These are phyloP conservation scores for Endocarpon pusillum DNA, from an alignment of 495 filamentous ascomycete genomes.

Conservation along the genomic window DNA sequence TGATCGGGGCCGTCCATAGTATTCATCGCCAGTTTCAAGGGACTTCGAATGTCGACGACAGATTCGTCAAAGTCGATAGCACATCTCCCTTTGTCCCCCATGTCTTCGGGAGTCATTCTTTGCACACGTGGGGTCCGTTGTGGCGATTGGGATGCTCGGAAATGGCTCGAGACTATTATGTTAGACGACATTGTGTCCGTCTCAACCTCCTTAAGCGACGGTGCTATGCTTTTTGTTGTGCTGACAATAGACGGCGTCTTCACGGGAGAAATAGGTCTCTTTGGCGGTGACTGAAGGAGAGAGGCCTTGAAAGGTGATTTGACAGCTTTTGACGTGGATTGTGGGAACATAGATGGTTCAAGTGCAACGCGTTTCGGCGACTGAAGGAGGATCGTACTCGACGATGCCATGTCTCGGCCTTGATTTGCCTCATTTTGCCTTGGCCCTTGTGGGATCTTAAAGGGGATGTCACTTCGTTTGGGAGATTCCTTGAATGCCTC, in stretches of 20 bases:
- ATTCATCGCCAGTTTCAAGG: background rate
- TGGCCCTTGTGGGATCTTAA: constrained; percentile 4
- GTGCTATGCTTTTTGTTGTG: background rate
- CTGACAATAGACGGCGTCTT: constrained; percentile 11
- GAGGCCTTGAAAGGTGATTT: constrained; percentile 21
- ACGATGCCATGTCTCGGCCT: constrained; percentile 13
- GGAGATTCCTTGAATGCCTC: constrained; percentile 22
- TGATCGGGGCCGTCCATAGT: too few relatives aligned
- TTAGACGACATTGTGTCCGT: constrained; percentile 13
- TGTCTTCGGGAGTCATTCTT: background rate
- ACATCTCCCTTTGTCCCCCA: background rate
- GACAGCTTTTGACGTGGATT: constrained; percentile 15
- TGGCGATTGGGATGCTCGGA: too few relatives aligned
- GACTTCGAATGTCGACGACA: constrained; percentile 1
- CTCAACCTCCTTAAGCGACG: constrained; percentile 7
- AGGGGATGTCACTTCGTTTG: constrained; percentile 10
- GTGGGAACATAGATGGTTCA: constrained; percentile 16
- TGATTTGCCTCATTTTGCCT: constrained; percentile 12
- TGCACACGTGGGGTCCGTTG: background rate
- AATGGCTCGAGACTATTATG: too few relatives aligned
- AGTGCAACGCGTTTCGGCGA: constrained; percentile 28
- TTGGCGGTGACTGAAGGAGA: constrained; percentile 27
- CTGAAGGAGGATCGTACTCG: constrained; percentile 22
- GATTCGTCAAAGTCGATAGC: constrained; percentile 1
- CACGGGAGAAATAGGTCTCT: constrained; percentile 23